Percentiles rank a stretch among this genome's conserved stretches.
These are phyloP conservation scores for Grosmannia serpens DNA, from an alignment of 2,329 filamentous ascomycete species.

Conservation along the genomic window DNA sequence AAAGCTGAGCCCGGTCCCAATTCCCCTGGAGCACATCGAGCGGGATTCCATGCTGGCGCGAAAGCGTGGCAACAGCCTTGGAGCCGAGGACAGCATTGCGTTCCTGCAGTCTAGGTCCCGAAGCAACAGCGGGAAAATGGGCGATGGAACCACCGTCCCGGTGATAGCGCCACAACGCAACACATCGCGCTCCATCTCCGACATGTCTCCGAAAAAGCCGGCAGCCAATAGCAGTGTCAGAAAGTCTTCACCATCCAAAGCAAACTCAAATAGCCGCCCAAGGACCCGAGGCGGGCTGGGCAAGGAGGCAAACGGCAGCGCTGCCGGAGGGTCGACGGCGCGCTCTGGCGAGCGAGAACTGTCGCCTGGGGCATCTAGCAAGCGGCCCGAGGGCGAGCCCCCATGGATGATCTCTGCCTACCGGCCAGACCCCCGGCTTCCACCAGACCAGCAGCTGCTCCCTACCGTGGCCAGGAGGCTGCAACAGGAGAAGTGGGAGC, in stretches of 20 bases:
- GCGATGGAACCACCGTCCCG: not conserved
- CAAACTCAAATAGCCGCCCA: slow-evolving; percentile 36
- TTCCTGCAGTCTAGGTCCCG: slow-evolving; percentile 54
- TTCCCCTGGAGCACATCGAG: slow-evolving; percentile 60
- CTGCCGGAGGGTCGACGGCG: slow-evolving; percentile 36
- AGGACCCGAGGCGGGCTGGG: slow-evolving; percentile 50
- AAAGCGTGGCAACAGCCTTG: slow-evolving; percentile 40
- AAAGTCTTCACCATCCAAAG: slow-evolving; percentile 30
- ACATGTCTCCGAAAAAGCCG: slow-evolving; percentile 44
- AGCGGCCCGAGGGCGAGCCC: slow-evolving; percentile 83
- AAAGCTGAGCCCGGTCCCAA: slow-evolving; percentile 65
- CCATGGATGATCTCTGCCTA: slow-evolving; percentile 94
- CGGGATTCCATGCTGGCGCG: slow-evolving; percentile 59
- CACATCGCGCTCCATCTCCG: slow-evolving; percentile 27
- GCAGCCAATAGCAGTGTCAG: slow-evolving; percentile 20
- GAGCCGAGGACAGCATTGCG: slow-evolving; percentile 44
- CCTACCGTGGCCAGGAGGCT: slow-evolving; percentile 85
- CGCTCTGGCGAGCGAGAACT: slow-evolving; percentile 49
- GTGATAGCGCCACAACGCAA: not conserved
- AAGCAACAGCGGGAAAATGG: slow-evolving; percentile 44
- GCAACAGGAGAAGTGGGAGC: slow-evolving; percentile 92
- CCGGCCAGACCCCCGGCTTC: slow-evolving; percentile 86
- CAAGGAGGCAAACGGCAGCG: slow-evolving; percentile 21
- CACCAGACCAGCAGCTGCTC: slow-evolving; percentile 88
- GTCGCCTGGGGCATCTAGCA: slow-evolving; percentile 29